Evolutionary conservation across 208 protist genomes (phyloP).

Genomic region (Leishmania tropica): DNA sequence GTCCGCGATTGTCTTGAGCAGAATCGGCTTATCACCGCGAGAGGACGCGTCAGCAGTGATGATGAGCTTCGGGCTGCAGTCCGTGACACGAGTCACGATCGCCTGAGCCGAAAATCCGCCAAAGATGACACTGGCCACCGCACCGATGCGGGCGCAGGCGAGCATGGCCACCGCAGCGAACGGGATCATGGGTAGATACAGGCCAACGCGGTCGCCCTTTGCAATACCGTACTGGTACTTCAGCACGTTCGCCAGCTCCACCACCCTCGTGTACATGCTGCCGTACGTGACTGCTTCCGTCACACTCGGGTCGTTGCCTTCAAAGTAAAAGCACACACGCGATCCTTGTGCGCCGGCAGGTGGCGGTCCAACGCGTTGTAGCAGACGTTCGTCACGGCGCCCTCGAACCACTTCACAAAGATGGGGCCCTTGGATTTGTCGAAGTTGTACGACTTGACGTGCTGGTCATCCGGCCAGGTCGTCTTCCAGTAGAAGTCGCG

Average conservation of each 20-base stretch:
- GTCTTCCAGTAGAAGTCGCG: conserved; percentile 75
- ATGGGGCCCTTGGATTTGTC: conserved; percentile 70
- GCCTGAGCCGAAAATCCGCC: conserved; percentile 80
- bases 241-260: conserved; percentile 91
- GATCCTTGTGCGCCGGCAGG: conserved; percentile 59
- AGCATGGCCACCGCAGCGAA: conserved; percentile 94
- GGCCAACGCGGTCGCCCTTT: conserved; percentile 93
- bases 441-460: conserved; percentile 80
- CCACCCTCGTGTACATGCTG: conserved; percentile 81
- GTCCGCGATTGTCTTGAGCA: conserved; percentile 90
- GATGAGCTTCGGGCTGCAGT: conserved; percentile 65
- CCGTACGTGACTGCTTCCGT: conserved; percentile 80
- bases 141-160: conserved; percentile 97
- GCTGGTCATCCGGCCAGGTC: conserved; percentile 58
- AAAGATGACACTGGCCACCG: conserved; percentile 85
- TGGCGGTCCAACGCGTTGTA: conserved; percentile 93
- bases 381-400: conserved; percentile 81
- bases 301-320: conserved; percentile 81
- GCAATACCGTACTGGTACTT: conserved; percentile 80
- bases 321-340: conserved; percentile 90
- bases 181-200: conserved; percentile 98
- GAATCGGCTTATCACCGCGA: conserved; percentile 88
- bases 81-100: conserved; percentile 61
- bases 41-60: conserved; percentile 82
- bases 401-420: conserved; percentile 85